These are phyloP conservation scores for Penicillium janthinellum DNA, from an alignment of 2,329 filamentous ascomycete species.

Conservation along the genomic window DNA sequence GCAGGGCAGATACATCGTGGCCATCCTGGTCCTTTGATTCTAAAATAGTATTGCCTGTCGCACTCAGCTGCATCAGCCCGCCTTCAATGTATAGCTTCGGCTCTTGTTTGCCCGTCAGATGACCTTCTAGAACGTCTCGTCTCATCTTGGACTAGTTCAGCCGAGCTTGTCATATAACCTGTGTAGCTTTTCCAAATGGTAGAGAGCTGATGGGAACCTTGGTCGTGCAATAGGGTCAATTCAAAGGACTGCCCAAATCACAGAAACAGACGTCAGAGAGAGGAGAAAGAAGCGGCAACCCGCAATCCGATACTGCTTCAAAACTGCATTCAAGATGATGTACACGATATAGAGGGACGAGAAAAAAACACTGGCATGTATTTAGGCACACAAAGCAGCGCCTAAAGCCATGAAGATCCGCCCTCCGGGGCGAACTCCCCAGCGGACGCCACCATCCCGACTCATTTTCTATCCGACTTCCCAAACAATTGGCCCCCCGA, in stretches of 20 bases:
- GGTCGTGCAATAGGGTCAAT: too few relatives aligned
- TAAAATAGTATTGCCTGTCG: neutral
- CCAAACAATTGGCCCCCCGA: constrained; percentile 24
- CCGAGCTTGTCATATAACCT: neutral
- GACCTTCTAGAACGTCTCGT: neutral
- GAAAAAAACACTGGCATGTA: constrained; percentile 38
- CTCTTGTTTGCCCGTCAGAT: neutral
- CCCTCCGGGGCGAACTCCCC: constrained; percentile 30
- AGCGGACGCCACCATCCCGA: constrained; percentile 34
- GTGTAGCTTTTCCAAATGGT: neutral
- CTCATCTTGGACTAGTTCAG: neutral
- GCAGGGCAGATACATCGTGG: neutral
- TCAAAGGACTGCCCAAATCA: neutral
- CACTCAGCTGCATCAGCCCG: neutral
- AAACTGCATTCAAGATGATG: constrained; percentile 46
- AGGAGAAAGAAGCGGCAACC: constrained; percentile 13
- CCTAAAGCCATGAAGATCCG: constrained; percentile 30
- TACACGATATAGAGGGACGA: constrained; percentile 44
- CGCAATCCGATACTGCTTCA: constrained; percentile 21
- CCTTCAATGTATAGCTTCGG: neutral
- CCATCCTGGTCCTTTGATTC: neutral
- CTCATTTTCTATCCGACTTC: constrained; percentile 40
- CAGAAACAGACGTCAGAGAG: neutral
- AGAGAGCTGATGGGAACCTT: too few relatives aligned
- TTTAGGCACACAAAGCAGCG: constrained; percentile 41